phyloP scores from a whole-genome alignment of 1,284 basidiomycete species.

The Anthracocystis setariae region DNA sequence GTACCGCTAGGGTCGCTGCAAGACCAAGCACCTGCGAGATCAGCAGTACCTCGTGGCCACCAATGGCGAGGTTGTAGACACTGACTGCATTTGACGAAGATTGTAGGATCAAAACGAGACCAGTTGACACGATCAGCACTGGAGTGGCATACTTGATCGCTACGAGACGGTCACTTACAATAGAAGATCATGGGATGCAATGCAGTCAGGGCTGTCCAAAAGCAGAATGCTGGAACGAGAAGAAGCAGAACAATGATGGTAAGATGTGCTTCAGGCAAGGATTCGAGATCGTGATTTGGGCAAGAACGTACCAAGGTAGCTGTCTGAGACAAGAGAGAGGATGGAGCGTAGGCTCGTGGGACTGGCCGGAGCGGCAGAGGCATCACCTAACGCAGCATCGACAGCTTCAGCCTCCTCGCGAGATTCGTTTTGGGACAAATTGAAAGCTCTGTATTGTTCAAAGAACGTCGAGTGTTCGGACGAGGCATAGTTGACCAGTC shows the following conservation, averaged over 20 bases:
- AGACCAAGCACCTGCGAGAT: slow-evolving; percentile 54
- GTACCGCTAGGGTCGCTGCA: slow-evolving; percentile 29
- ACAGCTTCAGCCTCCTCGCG: slow-evolving; percentile 1
- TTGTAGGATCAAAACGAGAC: not conserved
- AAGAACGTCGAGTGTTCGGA: not conserved
- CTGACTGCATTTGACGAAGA: slow-evolving; percentile 28
- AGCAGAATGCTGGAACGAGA: slow-evolving; percentile 76
- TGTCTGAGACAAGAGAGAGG: slow-evolving; percentile 41
- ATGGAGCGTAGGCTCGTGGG: slow-evolving; percentile 37
- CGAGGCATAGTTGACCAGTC: not conserved
- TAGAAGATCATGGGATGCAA: slow-evolving; percentile 88
- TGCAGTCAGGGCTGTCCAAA: slow-evolving; percentile 87
- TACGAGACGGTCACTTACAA: slow-evolving; percentile 69
- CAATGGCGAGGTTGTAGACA: slow-evolving; percentile 63
- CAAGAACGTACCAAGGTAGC: slow-evolving; percentile 42
- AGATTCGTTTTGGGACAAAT: not conserved
- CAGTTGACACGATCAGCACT: no score
- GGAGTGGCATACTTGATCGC: not conserved
- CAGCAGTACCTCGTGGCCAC: slow-evolving; percentile 61
- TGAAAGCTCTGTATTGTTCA: not conserved
- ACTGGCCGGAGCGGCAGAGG: slow-evolving; percentile 1
- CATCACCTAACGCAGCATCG: slow-evolving; percentile 2
- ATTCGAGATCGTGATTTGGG: no score
- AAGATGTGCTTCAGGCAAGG: no score
- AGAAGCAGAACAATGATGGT: no score